A percentile compares a stretch with the other conserved stretches of the same genome.
Evolutionary conservation across 2,329 filamentous ascomycete genomes (phyloP).

Genomic region (Paramyrothecium sp.): DNA sequence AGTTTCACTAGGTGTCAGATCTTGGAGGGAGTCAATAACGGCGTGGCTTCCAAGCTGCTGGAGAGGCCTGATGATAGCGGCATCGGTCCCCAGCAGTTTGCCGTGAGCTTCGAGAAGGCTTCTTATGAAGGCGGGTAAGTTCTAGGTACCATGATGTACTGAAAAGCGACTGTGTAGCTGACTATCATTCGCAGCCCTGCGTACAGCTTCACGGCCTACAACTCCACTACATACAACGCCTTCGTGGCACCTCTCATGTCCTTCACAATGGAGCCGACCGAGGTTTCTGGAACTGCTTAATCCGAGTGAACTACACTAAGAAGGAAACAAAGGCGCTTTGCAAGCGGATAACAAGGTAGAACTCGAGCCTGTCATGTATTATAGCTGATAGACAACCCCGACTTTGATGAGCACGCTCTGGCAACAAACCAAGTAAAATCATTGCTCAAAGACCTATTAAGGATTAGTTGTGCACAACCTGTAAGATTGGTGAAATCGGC

Average conservation of each 20-base stretch:
- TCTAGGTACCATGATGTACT: neutral
- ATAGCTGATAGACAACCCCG: too few species aligned
- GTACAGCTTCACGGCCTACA: conserved; percentile 3
- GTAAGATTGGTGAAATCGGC: too few species aligned
- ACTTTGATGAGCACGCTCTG: too few species aligned
- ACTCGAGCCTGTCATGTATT: too few species aligned
- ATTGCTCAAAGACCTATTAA: too few species aligned
- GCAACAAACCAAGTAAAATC: too few species aligned
- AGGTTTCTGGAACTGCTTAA: neutral
- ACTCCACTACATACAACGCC: conserved; percentile 2
- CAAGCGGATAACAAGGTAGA: too few species aligned
- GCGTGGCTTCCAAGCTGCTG: conserved; percentile 1
- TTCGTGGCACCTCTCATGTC: neutral
- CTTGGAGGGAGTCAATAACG: neutral
- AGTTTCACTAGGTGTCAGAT: neutral
- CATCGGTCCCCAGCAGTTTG: neutral
- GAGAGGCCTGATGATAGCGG: neutral
- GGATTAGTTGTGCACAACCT: too few species aligned
- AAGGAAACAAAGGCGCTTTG: too few species aligned
- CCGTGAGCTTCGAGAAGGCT: conserved; percentile 1
- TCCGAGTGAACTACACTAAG: neutral
- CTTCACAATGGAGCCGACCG: conserved; percentile 1
- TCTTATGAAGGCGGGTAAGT: conserved; percentile 1
- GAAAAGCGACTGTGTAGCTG: neutral
- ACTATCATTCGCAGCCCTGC: neutral